These are phyloP conservation scores for Fusarium verrucosum DNA, from an alignment of 2,329 filamentous ascomycete species.

Conservation along the genomic window DNA sequence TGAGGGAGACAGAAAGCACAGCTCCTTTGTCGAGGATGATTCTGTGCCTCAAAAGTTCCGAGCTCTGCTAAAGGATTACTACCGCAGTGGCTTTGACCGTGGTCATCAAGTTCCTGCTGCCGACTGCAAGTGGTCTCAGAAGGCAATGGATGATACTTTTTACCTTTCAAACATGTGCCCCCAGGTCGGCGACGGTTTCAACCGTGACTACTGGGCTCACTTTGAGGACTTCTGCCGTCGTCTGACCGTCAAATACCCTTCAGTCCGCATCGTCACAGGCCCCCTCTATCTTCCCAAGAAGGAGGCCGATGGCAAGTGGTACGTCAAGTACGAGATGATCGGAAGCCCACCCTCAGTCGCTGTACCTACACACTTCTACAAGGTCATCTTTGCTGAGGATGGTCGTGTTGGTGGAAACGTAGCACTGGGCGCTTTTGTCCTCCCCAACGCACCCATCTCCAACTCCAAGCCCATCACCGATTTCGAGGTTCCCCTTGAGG, in stretches of 20 bases:
- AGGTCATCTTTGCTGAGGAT: conserved; percentile 96
- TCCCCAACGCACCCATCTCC: conserved; percentile 89
- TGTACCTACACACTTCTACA: conserved; percentile 98
- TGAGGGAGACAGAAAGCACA: conserved; percentile 85
- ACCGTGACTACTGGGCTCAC: conserved; percentile 98
- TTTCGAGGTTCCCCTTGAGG: conserved; percentile 95
- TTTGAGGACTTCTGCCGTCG: conserved; percentile 96
- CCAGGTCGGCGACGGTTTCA: conserved; percentile 97
- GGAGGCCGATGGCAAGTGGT: conserved; percentile 88
- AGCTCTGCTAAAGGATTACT: conserved; percentile 92
- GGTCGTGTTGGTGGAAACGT: conserved; percentile 75
- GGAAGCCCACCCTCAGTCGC: conserved; percentile 92
- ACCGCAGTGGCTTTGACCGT: conserved; percentile 91
- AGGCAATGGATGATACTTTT: conserved; percentile 95
- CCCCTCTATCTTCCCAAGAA: conserved; percentile 90
- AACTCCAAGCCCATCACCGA: conserved; percentile 88
- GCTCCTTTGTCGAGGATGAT: conserved; percentile 82
- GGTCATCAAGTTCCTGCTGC: conserved; percentile 97
- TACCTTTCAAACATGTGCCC: conserved; percentile 96
- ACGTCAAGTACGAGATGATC: conserved; percentile 94
- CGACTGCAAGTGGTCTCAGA: conserved; percentile 94
- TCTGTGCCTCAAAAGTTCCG: conserved; percentile 86
- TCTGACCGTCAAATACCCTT: conserved; percentile 82
- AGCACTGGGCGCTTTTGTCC: conserved; percentile 90
- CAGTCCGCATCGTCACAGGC: conserved; percentile 90